A percentile compares a stretch with the other conserved stretches of the same genome.
phyloP scores from a whole-genome alignment of 78 protist genomes.

The Guillardia theta region DNA sequence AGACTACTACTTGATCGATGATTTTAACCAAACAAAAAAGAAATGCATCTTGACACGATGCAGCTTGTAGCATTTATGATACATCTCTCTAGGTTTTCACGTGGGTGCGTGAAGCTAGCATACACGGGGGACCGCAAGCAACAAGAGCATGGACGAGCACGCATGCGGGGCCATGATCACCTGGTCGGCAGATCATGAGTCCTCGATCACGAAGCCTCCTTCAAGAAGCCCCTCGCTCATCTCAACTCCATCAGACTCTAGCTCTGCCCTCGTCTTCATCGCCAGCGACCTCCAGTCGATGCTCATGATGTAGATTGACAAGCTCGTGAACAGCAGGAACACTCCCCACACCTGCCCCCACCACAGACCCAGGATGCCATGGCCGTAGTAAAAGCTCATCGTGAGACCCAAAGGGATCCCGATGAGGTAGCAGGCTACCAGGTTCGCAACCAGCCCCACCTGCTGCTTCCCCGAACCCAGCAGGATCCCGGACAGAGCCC shows the following conservation, averaged over 20 bases:
- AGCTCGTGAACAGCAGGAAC: neutral
- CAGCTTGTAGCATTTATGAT: no score
- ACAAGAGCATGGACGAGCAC: no score
- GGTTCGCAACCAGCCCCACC: neutral
- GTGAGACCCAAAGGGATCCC: neutral
- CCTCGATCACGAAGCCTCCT: neutral
- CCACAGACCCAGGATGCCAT: neutral
- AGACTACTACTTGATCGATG: no score
- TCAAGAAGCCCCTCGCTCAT: neutral
- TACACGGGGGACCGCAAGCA: no score
- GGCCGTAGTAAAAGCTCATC: neutral
- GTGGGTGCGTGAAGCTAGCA: no score
- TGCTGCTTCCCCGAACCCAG: constrained; percentile 8
- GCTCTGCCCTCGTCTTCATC: neutral
- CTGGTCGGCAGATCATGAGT: neutral
- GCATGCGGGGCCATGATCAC: neutral
- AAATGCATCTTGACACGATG: no score
- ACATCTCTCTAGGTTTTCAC: no score
- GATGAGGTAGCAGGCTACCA: neutral
- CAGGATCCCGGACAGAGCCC: constrained; percentile 16
- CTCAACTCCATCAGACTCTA: neutral
- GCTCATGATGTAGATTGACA: neutral
- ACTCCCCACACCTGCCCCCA: neutral
- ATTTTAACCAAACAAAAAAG: no score
- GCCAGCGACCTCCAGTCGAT: neutral